Conservation (phyloP, 2,329 filamentous ascomycete genomes). For the Phyllosticta citribraziliensis region DNA sequence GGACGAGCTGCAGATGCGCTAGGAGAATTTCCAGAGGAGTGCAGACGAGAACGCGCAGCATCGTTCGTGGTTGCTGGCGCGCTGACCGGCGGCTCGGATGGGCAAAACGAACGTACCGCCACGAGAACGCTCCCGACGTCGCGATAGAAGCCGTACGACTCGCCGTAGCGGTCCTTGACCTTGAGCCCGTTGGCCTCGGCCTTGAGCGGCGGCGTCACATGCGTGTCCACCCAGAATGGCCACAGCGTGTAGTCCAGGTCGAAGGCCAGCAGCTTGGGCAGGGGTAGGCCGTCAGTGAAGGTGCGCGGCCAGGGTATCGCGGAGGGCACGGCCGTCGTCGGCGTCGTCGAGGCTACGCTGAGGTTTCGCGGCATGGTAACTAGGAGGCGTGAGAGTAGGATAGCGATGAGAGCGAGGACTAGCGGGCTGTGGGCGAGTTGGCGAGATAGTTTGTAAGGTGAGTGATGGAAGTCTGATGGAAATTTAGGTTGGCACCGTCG, state of each 20-base stretch:
- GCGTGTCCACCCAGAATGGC: slow-evolving; percentile 97
- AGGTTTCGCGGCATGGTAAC: slow-evolving; percentile 22
- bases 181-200: slow-evolving; percentile 29
- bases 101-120: slow-evolving; percentile 19
- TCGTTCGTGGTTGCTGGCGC: neutral
- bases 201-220: slow-evolving; percentile 67
- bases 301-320: slow-evolving; percentile 38
- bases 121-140: slow-evolving; percentile 34
- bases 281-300: slow-evolving; percentile 56
- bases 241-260: slow-evolving; percentile 98
- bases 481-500: neutral
- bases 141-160: slow-evolving; percentile 37
- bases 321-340: slow-evolving; percentile 26
- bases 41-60: too few species aligned
- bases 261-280: slow-evolving; percentile 80
- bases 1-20: neutral
- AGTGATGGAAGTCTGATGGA: neutral
- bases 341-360: slow-evolving; percentile 15
- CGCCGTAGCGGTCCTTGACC: slow-evolving; percentile 43
- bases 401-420: neutral
- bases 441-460: neutral
- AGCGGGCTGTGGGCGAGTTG: neutral
- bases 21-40: neutral
- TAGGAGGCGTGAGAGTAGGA: neutral
- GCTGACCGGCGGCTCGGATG: neutral